A percentile compares a stretch with the other conserved stretches of the same genome.
These are phyloP conservation scores for Penicillium chermesinum DNA, from an alignment of 495 filamentous ascomycete genomes.

Conservation along the genomic window DNA sequence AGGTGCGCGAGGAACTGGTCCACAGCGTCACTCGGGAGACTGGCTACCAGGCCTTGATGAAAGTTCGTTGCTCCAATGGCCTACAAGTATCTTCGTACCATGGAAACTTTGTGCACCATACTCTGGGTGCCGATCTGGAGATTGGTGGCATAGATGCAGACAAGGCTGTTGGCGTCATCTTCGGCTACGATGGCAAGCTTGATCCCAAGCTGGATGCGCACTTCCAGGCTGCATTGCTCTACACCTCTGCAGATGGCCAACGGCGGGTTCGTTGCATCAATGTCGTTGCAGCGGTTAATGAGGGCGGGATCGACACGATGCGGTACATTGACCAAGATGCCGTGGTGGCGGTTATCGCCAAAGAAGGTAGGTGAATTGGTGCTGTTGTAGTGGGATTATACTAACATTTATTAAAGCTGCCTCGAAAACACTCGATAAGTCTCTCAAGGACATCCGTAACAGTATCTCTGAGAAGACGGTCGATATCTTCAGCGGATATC, in stretches of 20 bases:
- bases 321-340: constrained; percentile 94
- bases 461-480: constrained; percentile 86
- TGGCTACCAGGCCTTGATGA: constrained; percentile 96
- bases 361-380: constrained; percentile 56
- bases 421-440: constrained; percentile 70
- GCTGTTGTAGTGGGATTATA: background rate
- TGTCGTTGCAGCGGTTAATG: constrained; percentile 84
- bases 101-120: constrained; percentile 93
- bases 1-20: constrained; percentile 78
- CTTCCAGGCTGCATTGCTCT: constrained; percentile 92
- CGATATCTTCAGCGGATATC: constrained; percentile 88
- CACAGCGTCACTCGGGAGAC: constrained; percentile 89
- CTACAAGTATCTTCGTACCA: constrained; percentile 91
- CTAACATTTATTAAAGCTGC: constrained; percentile 49
- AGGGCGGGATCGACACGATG: constrained; percentile 77
- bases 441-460: constrained; percentile 81
- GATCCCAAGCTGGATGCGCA: constrained; percentile 95
- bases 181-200: constrained; percentile 95
- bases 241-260: constrained; percentile 87
- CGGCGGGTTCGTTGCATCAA: constrained; percentile 90
- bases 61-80: constrained; percentile 95
- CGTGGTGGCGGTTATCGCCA: constrained; percentile 78
- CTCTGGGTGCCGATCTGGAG: constrained; percentile 91
- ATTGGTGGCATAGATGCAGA: constrained; percentile 91
- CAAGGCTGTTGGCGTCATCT: constrained; percentile 86